These are phyloP conservation scores for Tricholoma hemisulphureum DNA, from an alignment of 768 basidiomycete genomes.

Conservation along the genomic window DNA sequence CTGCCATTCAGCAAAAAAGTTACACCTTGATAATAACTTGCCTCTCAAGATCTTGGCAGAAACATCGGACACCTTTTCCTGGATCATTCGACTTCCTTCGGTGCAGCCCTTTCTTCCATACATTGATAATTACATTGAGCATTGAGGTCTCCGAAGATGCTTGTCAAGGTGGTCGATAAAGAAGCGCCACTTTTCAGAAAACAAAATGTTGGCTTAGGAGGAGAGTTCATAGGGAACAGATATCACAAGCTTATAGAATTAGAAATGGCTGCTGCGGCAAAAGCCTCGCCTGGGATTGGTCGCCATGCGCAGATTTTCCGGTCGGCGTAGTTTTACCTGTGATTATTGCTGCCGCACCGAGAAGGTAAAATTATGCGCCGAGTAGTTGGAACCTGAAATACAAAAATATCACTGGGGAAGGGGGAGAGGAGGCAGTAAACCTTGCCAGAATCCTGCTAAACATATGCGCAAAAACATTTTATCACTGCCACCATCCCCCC, in stretches of 20 bases:
- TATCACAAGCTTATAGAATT: slow-evolving; percentile 11
- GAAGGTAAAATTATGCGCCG: too few relatives aligned
- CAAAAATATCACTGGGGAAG: neutral
- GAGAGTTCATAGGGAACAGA: too few relatives aligned
- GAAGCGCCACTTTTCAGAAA: too few relatives aligned
- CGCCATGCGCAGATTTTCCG: slow-evolving; percentile 33
- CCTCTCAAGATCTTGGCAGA: slow-evolving; percentile 54
- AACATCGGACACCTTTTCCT: slow-evolving; percentile 31
- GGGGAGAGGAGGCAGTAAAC: slow-evolving; percentile 26
- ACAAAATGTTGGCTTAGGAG: too few relatives aligned
- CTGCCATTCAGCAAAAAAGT: too few relatives aligned
- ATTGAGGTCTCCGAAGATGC: too few relatives aligned
- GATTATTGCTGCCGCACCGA: too few relatives aligned
- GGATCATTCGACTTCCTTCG: neutral
- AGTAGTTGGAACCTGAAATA: slow-evolving; percentile 45
- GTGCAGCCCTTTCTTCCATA: too few relatives aligned
- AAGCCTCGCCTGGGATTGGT: slow-evolving; percentile 24
- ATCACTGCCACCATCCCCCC: slow-evolving; percentile 33
- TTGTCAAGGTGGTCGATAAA: too few relatives aligned
- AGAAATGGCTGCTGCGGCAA: slow-evolving; percentile 4
- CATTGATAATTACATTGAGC: too few relatives aligned
- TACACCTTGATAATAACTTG: too few relatives aligned
- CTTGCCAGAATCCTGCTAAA: slow-evolving; percentile 55
- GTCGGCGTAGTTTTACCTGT: too few relatives aligned
- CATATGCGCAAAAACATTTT: slow-evolving; percentile 47